phyloP scores from a whole-genome alignment of 768 basidiomycete genomes.

The Suillus bovinus region DNA sequence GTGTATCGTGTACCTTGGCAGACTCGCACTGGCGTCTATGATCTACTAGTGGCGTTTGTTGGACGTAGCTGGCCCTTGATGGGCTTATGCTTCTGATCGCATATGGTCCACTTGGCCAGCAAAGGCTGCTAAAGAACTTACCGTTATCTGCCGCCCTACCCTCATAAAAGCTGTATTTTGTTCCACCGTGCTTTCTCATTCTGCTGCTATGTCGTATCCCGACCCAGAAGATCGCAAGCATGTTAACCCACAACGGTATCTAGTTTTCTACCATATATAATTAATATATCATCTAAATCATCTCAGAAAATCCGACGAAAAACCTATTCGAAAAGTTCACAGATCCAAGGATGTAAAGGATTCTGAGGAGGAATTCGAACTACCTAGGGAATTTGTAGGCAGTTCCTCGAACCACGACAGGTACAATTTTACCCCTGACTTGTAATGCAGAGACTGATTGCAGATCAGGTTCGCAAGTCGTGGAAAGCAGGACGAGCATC shows the following conservation, averaged over 20 bases:
- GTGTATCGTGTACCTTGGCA: no score
- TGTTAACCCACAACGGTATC: neutral
- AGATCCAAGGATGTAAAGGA: neutral
- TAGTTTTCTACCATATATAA: neutral
- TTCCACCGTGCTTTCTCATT: no score
- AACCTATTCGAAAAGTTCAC: neutral
- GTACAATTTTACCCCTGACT: neutral
- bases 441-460: neutral
- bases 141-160: constrained; percentile 15
- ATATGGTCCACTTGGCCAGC: neutral
- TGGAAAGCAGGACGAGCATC: neutral
- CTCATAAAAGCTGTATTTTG: constrained; percentile 15
- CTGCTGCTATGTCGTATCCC: neutral
- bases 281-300: neutral
- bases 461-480: neutral
- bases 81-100: neutral
- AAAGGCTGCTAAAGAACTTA: neutral
- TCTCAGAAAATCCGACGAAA: neutral
- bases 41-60: neutral
- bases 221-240: neutral
- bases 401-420: neutral
- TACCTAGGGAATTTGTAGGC: neutral
- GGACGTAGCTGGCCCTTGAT: neutral
- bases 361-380: neutral
- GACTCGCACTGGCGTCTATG: neutral